Base-by-base conservation (phyloP, 371 early-diverging fungal species). In the Umbelopsis sp. region DNA sequence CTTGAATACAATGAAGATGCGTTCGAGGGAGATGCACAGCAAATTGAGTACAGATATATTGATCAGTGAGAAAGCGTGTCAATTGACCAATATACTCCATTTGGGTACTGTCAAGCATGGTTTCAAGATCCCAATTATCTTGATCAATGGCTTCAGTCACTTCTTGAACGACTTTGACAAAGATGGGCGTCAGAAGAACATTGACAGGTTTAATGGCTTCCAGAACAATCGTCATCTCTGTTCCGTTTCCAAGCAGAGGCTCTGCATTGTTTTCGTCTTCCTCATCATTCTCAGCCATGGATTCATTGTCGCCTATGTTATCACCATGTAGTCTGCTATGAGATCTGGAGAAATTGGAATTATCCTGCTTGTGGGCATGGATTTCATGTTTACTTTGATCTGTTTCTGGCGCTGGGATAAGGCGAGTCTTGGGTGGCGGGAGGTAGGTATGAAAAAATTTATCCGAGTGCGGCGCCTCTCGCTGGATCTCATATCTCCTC, bases 1-100 rank as follows among this genome's bases (percentile, higher is more conserved):
- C 93, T 75, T 94, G 93, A 62, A 94, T 91, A 64, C 88, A 89
- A 11, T 90, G 90, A 4, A 92, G 70, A 66, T 91, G 88, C 0
- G 91, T 76, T 37, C 81, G 78, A 2, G 92, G 92, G 9, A 90
- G 69, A 52, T 81, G 82, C 11, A 91, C 75, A 0, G 87, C 80
- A 67, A 91, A 84, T 50, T 84, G 86, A 24, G 80, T 81, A 35
- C 79, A 80, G 6, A 81, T 72, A 50, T 76, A 84, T 53, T 85
- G 80, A 22, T 86, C 84, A 7, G 86, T 84, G n/a, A 86, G 69
- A 48, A 83, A 82, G 18, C 84, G 74, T 0, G 87, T 88, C 25
- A 93, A 70, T 35, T 86, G 80, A 10, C 78, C 81, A 41, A 91
- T 88, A 64, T 92, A 92, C 50, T 84, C 82, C 67, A 90, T 86